Evolutionary conservation across 331 rosid species (phyloP).

Genomic region (Quercus lobata): DNA sequence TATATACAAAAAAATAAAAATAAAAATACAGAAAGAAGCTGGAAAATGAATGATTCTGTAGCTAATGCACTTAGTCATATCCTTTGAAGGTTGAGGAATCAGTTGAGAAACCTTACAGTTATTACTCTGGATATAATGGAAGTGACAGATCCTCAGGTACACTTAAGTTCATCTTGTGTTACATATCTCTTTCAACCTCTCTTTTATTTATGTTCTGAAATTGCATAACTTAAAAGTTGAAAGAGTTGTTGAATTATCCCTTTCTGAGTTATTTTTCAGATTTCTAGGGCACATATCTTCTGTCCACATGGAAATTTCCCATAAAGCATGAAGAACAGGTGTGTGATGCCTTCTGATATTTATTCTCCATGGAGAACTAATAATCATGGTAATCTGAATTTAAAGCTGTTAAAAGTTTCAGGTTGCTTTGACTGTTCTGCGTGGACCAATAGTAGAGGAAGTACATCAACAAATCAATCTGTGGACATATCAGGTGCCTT

Average conservation of each 20-base stretch:
- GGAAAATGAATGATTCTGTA: too few relatives aligned
- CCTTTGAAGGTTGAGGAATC: too few relatives aligned
- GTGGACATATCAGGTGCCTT: constrained; percentile 51
- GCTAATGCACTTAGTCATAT: too few relatives aligned
- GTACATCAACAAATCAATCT: constrained; percentile 48
- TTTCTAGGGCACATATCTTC: constrained; percentile 47
- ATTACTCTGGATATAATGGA: too few relatives aligned
- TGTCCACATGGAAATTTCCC: constrained; percentile 50
- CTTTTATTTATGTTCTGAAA: background rate
- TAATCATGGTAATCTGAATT: background rate
- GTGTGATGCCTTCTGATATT: constrained; percentile 19
- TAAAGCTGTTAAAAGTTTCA: constrained; percentile 7
- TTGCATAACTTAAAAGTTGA: background rate
- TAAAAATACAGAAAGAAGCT: too few relatives aligned
- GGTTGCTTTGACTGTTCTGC: constrained; percentile 40
- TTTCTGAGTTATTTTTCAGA: constrained; percentile 22
- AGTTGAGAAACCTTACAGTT: too few relatives aligned
- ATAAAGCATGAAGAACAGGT: constrained; percentile 61
- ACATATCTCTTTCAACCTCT: background rate
- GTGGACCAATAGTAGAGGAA: constrained; percentile 48
- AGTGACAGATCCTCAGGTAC: constrained; percentile 43
- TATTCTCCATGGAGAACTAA: background rate
- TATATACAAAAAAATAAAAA: too few relatives aligned
- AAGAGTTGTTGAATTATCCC: background rate
- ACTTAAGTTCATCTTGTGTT: background rate